phyloP scores from a whole-genome alignment of 257 asterid genomes.

The Buddleja alternifolia region DNA sequence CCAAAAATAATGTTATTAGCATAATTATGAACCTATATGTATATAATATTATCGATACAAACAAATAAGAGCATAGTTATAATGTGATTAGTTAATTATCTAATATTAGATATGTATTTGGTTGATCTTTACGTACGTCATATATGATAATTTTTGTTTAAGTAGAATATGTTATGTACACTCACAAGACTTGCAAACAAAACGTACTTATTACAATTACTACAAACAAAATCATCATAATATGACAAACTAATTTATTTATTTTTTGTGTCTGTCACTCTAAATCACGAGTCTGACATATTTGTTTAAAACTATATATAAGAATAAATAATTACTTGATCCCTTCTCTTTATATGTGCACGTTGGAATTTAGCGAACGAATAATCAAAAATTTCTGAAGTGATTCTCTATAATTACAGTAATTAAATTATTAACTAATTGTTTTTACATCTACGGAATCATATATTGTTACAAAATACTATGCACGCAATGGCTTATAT shows the following conservation, averaged over 20 bases:
- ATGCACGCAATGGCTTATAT: conserved; percentile 38
- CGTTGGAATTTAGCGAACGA: conserved; percentile 7
- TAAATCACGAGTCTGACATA: not conserved
- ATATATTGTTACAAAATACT: conserved; percentile 32
- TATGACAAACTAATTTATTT: conserved; percentile 24
- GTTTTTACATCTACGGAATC: conserved; percentile 24
- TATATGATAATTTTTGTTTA: not conserved
- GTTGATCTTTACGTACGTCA: conserved; percentile 9
- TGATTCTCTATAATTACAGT: too few relatives aligned
- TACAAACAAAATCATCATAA: not conserved
- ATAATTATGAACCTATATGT: too few relatives aligned
- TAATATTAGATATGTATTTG: not conserved
- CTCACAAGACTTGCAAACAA: conserved; percentile 12
- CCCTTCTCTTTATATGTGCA: conserved; percentile 36
- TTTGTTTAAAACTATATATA: not conserved
- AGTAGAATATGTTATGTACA: conserved; percentile 7
- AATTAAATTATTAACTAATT: not conserved
- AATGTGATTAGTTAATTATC: too few relatives aligned
- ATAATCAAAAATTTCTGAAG: not conserved
- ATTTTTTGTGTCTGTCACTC: not conserved
- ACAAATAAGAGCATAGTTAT: too few relatives aligned
- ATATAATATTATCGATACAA: too few relatives aligned
- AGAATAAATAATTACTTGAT: conserved; percentile 19
- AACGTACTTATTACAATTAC: not conserved
- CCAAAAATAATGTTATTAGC: too few relatives aligned